Evolutionary conservation across 2,329 filamentous ascomycete genomes (phyloP).

Genomic region (Lachnum nothofagi): DNA sequence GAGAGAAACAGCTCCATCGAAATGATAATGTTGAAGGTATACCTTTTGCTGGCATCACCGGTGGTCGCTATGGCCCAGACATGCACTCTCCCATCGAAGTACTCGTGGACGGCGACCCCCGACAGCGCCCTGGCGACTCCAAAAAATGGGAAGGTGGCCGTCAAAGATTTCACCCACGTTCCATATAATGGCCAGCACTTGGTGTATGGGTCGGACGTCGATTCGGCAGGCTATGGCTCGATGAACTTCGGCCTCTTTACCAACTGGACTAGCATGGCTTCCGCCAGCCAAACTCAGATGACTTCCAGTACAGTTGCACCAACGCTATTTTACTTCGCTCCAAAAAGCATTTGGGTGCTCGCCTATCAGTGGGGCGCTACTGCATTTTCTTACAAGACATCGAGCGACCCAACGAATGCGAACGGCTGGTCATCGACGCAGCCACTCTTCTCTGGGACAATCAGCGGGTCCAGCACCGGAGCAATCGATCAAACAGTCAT

Average conservation of each 20-base stretch:
- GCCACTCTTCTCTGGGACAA: slow-evolving; percentile 52
- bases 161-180: slow-evolving; percentile 59
- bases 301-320: slow-evolving; percentile 48
- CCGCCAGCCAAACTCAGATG: slow-evolving; percentile 50
- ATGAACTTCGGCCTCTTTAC: slow-evolving; percentile 53
- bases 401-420: slow-evolving; percentile 50
- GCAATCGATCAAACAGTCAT: slow-evolving; percentile 61
- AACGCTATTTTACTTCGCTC: slow-evolving; percentile 57
- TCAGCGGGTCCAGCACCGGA: slow-evolving; percentile 47
- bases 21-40: neutral
- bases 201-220: slow-evolving; percentile 52
- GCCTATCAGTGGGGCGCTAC: slow-evolving; percentile 60
- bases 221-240: slow-evolving; percentile 47
- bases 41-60: neutral
- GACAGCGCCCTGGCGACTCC: slow-evolving; percentile 45
- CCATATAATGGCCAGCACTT: slow-evolving; percentile 54
- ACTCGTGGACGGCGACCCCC: slow-evolving; percentile 49
- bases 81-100: slow-evolving; percentile 51
- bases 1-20: too few relatives aligned
- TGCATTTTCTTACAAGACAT: slow-evolving; percentile 56
- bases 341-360: slow-evolving; percentile 59
- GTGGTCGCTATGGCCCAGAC: slow-evolving; percentile 2
- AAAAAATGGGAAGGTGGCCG: slow-evolving; percentile 48
- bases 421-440: slow-evolving; percentile 53
- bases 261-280: slow-evolving; percentile 48